A percentile compares a stretch with the other conserved stretches of the same genome.
Evolutionary conservation across 768 basidiomycete genomes (phyloP).

Genomic region (Termitomyces sp.): DNA sequence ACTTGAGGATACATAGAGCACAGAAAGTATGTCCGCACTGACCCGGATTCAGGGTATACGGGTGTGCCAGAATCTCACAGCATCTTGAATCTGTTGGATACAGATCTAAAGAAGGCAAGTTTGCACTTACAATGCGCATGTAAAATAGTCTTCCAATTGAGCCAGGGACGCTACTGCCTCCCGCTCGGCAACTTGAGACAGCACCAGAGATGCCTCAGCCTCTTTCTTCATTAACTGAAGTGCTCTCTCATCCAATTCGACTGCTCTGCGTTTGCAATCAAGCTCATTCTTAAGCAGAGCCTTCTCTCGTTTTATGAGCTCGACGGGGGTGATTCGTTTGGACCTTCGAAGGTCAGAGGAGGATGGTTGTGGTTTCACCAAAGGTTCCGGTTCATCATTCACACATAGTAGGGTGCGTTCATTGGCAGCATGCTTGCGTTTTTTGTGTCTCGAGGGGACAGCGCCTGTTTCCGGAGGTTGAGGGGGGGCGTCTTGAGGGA

Average conservation of each 20-base stretch:
- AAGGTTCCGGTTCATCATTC: conserved; percentile 4
- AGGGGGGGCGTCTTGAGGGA: conserved; percentile 2
- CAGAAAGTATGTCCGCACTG: conserved; percentile 69
- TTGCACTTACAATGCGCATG: conserved; percentile 53
- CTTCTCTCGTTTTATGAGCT: conserved; percentile 33
- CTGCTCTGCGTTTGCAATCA: conserved; percentile 30
- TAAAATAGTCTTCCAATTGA: conserved; percentile 58
- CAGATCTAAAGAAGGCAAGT: neutral
- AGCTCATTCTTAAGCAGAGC: conserved; percentile 31
- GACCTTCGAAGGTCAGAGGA: conserved; percentile 29
- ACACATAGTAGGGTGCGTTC: neutral
- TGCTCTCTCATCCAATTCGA: conserved; percentile 38
- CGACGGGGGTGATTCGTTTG: conserved; percentile 32
- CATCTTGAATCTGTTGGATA: conserved; percentile 36
- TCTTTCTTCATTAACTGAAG: conserved; percentile 33
- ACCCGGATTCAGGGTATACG: conserved; percentile 48
- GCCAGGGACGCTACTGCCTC: conserved; percentile 38
- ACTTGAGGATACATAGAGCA: conserved; percentile 59
- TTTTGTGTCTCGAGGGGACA: conserved; percentile 6
- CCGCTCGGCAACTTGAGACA: conserved; percentile 37
- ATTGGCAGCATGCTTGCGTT: conserved; percentile 5
- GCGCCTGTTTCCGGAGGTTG: conserved; percentile 1
- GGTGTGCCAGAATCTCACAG: conserved; percentile 60
- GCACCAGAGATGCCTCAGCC: conserved; percentile 33
- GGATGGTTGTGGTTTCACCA: conserved; percentile 12